A percentile compares a stretch with the other conserved stretches of the same genome.
Conservation (phyloP, 306 rosid genomes). For the Sechiopsis laciniata region DNA sequence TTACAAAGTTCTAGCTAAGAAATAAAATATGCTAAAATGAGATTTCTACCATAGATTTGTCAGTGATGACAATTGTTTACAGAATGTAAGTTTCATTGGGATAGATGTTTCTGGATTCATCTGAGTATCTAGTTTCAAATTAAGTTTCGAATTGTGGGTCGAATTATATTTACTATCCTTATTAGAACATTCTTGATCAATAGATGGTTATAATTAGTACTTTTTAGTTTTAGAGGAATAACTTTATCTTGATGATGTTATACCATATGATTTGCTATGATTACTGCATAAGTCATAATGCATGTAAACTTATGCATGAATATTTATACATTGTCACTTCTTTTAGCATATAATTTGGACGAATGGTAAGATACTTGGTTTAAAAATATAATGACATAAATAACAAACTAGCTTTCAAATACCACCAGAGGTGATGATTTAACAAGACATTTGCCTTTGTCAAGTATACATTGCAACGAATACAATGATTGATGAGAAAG, state of each 20-base stretch:
- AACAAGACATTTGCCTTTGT: slow-evolving; percentile 3
- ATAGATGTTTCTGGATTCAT: background rate
- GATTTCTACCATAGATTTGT: too few relatives aligned
- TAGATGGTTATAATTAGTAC: too few relatives aligned
- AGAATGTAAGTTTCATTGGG: too few relatives aligned
- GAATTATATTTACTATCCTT: too few relatives aligned
- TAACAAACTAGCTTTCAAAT: background rate
- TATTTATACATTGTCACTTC: background rate
- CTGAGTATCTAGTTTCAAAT: background rate
- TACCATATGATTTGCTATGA: too few relatives aligned
- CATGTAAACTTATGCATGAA: background rate
- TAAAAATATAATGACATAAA: background rate
- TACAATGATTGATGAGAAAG: background rate
- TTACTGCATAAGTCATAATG: too few relatives aligned
- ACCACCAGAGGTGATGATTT: background rate
- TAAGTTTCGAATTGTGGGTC: too few relatives aligned
- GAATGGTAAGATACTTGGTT: background rate
- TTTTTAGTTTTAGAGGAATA: too few relatives aligned
- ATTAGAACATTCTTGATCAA: too few relatives aligned
- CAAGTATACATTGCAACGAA: background rate
- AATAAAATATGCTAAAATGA: background rate
- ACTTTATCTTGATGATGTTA: too few relatives aligned
- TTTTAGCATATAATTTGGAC: background rate
- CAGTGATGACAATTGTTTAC: too few relatives aligned
- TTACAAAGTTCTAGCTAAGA: too few relatives aligned